Conservation (phyloP, 768 basidiomycete genomes). For the Mycena belliarum region DNA sequence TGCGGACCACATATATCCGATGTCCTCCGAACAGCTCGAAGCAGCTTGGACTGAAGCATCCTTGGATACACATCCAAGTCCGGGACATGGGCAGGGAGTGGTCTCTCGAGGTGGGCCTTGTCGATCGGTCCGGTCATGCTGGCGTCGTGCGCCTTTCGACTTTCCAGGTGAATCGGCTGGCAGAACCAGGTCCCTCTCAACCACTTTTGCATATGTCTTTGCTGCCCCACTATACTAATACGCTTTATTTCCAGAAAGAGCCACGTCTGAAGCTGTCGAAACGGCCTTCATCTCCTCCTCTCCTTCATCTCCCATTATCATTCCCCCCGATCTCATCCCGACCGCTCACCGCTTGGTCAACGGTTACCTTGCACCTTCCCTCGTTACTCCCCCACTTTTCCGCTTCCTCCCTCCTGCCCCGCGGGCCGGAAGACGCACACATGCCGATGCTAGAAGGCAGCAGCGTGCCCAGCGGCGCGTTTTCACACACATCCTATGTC, state of each 20-base stretch:
- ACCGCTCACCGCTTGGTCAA: constrained; percentile 71
- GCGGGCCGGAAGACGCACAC: constrained; percentile 19
- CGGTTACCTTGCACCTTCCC: constrained; percentile 61
- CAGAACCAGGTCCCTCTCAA: not conserved
- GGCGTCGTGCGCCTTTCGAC: constrained; percentile 73
- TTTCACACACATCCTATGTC: constrained; percentile 69
- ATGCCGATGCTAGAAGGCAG: constrained; percentile 19
- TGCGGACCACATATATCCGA: constrained; percentile 67
- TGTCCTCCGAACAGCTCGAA: constrained; percentile 45
- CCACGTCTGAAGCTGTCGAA: constrained; percentile 44
- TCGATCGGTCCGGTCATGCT: constrained; percentile 58
- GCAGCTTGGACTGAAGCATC: constrained; percentile 62
- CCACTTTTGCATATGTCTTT: too few species aligned
- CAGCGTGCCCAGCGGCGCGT: constrained; percentile 52
- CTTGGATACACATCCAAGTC: constrained; percentile 78
- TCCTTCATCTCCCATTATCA: constrained; percentile 71
- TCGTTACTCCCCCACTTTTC: constrained; percentile 62
- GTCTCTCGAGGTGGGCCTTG: constrained; percentile 75
- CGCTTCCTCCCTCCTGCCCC: constrained; percentile 40
- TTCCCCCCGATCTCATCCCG: constrained; percentile 59
- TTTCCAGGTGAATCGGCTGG: constrained; percentile 62
- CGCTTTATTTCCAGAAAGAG: constrained; percentile 44
- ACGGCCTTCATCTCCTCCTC: constrained; percentile 38
- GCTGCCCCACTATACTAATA: not conserved
- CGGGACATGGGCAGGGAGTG: constrained; percentile 67